Conservation (phyloP, 1,139 yeast species). For the Blastobotrys aristatus region DNA sequence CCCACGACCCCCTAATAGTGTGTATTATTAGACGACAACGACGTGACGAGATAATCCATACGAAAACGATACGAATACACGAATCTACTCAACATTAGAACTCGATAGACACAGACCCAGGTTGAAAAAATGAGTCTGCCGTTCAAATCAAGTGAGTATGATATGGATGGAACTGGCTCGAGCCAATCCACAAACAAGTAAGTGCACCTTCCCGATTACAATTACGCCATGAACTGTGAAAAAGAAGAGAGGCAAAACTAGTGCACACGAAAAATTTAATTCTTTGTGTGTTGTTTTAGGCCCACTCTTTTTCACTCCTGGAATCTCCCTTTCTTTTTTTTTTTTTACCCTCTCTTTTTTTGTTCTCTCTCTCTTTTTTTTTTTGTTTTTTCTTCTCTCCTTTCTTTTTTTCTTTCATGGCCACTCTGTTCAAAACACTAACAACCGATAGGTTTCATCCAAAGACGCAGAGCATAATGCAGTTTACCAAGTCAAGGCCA, state of each 20-base stretch:
- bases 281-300: too few species aligned
- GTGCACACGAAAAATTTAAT: too few species aligned
- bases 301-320: too few species aligned
- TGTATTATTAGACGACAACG: too few species aligned
- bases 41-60: too few species aligned
- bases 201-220: background rate
- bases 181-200: background rate
- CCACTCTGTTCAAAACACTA: background rate
- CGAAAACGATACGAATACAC: too few species aligned
- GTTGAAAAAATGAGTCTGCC: constrained; percentile 33
- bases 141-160: constrained; percentile 28
- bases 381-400: background rate
- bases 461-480: background rate
- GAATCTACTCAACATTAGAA: too few species aligned
- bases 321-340: background rate
- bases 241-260: too few species aligned
- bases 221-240: background rate
- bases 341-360: background rate
- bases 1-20: too few species aligned
- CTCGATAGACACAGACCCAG: too few species aligned
- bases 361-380: background rate
- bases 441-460: background rate
- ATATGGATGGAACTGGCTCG: constrained; percentile 12
- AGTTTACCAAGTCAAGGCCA: background rate
- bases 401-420: background rate